Conservation (phyloP, 2,329 filamentous ascomycete genomes). For the Aspergillus floridensis region DNA sequence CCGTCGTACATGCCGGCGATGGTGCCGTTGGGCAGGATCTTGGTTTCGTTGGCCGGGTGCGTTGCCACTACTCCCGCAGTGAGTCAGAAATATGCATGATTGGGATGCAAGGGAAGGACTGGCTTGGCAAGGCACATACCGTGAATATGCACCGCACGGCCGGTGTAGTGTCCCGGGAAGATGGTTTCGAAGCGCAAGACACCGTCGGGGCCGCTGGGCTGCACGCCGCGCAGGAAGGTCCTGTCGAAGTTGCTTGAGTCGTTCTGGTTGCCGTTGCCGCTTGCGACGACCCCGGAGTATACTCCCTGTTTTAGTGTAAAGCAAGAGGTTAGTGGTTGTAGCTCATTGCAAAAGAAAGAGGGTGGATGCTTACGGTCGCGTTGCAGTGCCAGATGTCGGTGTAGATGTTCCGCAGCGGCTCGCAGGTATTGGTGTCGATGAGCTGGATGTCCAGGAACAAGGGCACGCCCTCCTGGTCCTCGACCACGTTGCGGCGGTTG, state of each 20-base stretch:
- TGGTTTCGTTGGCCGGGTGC: slow-evolving; percentile 25
- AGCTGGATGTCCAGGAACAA: slow-evolving; percentile 43
- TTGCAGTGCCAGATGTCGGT: slow-evolving; percentile 25
- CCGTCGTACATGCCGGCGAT: slow-evolving; percentile 34
- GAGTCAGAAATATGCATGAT: too few relatives aligned
- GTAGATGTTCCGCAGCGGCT: slow-evolving; percentile 38
- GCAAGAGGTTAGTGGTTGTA: too few relatives aligned
- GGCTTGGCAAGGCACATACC: background rate
- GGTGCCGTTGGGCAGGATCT: slow-evolving; percentile 38
- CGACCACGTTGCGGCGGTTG: slow-evolving; percentile 33
- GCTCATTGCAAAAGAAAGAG: too few relatives aligned
- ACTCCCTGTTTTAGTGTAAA: too few relatives aligned
- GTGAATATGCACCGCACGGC: slow-evolving; percentile 47
- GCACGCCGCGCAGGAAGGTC: slow-evolving; percentile 47
- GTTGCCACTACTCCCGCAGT: slow-evolving; percentile 28
- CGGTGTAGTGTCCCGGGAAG: slow-evolving; percentile 42
- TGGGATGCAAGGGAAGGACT: too few relatives aligned
- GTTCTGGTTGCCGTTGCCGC: slow-evolving; percentile 2
- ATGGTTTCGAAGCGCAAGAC: slow-evolving; percentile 46
- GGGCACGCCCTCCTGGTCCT: slow-evolving; percentile 34
- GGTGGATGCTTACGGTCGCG: too few relatives aligned
- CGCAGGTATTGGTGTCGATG: slow-evolving; percentile 42
- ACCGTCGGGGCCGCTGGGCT: slow-evolving; percentile 43
- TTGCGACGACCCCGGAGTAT: too few relatives aligned
- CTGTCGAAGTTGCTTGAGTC: slow-evolving; percentile 26